A percentile compares a stretch with the other conserved stretches of the same genome.
Conservation (phyloP, 495 filamentous ascomycete species). For the Aspergillus bridgeri region DNA sequence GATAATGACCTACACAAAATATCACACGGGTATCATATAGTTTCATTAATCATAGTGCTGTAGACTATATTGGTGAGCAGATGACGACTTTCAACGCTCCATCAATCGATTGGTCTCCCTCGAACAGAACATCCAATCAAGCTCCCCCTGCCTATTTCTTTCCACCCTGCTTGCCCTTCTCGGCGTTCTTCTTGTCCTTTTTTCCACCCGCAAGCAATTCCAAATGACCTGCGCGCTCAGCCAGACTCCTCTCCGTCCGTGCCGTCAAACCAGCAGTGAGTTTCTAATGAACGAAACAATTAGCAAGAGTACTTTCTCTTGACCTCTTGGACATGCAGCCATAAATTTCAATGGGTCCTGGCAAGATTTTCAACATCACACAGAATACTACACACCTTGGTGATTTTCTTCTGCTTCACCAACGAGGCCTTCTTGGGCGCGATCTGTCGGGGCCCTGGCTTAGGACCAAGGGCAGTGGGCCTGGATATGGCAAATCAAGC, state of each 20-base stretch:
- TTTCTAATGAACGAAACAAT: constrained; percentile 46
- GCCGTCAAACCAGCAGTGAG: constrained; percentile 58
- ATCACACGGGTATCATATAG: constrained; percentile 15
- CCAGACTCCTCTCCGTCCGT: constrained; percentile 64
- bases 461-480: constrained; percentile 31
- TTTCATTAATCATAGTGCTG: constrained; percentile 20
- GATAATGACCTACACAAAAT: too few relatives aligned
- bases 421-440: constrained; percentile 65
- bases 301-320: neutral
- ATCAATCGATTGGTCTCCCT: neutral
- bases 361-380: too few relatives aligned
- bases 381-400: constrained; percentile 47
- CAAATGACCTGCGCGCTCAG: constrained; percentile 67
- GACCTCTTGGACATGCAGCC: too few relatives aligned
- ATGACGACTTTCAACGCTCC: neutral
- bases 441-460: constrained; percentile 58
- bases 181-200: constrained; percentile 47
- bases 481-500: constrained; percentile 1
- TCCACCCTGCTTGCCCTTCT: constrained; percentile 14
- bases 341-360: too few relatives aligned
- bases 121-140: too few relatives aligned
- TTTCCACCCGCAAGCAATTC: constrained; percentile 66
- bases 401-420: constrained; percentile 57
- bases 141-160: neutral
- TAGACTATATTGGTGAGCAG: neutral